A percentile compares a stretch with the other conserved stretches of the same genome.
Evolutionary conservation across 257 asterid species (phyloP).

Genomic region (Fraxinus excelsior): DNA sequence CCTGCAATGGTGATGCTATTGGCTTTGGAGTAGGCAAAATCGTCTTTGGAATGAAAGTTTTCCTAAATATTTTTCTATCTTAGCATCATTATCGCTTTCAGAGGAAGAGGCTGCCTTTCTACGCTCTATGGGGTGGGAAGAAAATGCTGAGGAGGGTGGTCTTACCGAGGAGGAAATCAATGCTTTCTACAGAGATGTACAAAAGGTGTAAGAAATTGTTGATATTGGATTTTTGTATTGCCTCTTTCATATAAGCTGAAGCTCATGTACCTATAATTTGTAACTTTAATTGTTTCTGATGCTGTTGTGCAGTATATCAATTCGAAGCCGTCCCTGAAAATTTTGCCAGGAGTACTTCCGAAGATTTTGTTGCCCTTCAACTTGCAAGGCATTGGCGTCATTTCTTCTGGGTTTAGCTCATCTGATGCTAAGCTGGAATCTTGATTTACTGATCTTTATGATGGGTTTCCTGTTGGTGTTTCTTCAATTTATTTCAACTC

Average conservation of each 20-base stretch:
- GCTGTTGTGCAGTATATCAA: constrained; percentile 54
- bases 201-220: constrained; percentile 45
- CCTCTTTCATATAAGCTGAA: neutral
- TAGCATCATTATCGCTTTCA: constrained; percentile 46
- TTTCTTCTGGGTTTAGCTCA: constrained; percentile 54
- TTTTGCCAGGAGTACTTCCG: constrained; percentile 48
- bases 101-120: constrained; percentile 93
- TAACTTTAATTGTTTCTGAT: neutral
- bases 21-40: constrained; percentile 31
- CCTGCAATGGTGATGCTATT: constrained; percentile 38
- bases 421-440: constrained; percentile 63
- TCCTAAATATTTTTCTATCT: too few relatives aligned
- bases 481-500: constrained; percentile 8
- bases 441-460: constrained; percentile 38
- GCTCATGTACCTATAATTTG: neutral
- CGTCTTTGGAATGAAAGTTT: too few relatives aligned
- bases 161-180: constrained; percentile 93
- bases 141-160: constrained; percentile 78
- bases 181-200: constrained; percentile 57
- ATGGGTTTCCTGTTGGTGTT: constrained; percentile 19
- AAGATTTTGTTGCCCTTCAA: constrained; percentile 41
- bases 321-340: constrained; percentile 58
- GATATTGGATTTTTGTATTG: neutral
- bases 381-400: constrained; percentile 41
- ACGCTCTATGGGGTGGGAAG: constrained; percentile 95